Evolutionary conservation across 306 rosid genomes (phyloP).

Genomic region (Dryas alaskensis): DNA sequence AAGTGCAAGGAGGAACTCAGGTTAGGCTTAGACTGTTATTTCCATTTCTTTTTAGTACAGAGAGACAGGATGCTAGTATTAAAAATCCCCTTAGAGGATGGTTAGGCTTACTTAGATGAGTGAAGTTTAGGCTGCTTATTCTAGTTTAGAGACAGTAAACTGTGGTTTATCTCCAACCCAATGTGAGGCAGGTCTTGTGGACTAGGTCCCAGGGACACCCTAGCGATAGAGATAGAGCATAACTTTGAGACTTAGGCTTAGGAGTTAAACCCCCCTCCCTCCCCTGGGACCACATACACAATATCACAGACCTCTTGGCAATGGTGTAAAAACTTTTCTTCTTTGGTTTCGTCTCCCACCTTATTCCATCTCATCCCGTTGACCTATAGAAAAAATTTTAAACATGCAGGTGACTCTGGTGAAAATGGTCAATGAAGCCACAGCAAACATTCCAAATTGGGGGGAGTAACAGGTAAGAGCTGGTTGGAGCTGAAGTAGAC

Average conservation of each 20-base stretch:
- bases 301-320: neutral
- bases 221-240: neutral
- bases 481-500: slow-evolving; percentile 3
- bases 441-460: slow-evolving; percentile 84
- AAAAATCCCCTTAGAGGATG: neutral
- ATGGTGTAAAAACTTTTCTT: neutral
- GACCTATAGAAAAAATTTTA: slow-evolving; percentile 5
- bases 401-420: slow-evolving; percentile 79
- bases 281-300: neutral
- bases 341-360: neutral
- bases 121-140: neutral
- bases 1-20: neutral
- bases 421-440: slow-evolving; percentile 89
- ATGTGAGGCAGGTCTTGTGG: neutral
- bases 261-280: no score
- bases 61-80: neutral
- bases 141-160: neutral
- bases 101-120: neutral
- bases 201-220: neutral
- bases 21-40: neutral
- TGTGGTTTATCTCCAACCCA: neutral
- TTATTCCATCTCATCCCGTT: neutral
- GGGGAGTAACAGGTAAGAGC: slow-evolving; percentile 32
- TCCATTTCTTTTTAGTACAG: neutral
- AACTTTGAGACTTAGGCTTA: neutral